phyloP scores from a whole-genome alignment of 1,284 basidiomycete genomes.

The Tausonia pullulans region DNA sequence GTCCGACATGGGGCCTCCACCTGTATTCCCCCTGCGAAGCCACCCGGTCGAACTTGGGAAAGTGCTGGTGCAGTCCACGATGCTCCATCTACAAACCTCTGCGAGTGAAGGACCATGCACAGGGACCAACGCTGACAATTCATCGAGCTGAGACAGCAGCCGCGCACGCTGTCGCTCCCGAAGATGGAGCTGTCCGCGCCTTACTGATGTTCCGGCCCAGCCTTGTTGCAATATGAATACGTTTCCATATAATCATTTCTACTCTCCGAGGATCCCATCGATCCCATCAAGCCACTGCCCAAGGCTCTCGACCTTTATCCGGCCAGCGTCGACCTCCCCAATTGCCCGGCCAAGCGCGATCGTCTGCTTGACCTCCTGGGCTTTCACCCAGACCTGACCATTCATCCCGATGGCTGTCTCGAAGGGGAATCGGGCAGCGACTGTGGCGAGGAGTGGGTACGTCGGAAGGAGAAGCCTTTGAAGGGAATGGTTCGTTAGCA shows the following conservation, averaged over 20 bases:
- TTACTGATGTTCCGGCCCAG: too few relatives aligned
- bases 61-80: too few relatives aligned
- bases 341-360: constrained; percentile 14
- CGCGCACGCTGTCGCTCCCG: too few relatives aligned
- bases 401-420: constrained; percentile 41
- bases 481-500: neutral
- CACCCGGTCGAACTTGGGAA: too few relatives aligned
- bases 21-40: too few relatives aligned
- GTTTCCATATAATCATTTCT: neutral
- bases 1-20: too few relatives aligned
- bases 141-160: too few relatives aligned
- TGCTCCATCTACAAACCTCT: too few relatives aligned
- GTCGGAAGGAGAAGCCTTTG: constrained; percentile 34
- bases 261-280: neutral
- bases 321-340: constrained; percentile 5
- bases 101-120: too few relatives aligned
- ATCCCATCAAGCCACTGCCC: neutral
- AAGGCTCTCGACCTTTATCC: neutral
- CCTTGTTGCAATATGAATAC: too few relatives aligned
- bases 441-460: constrained; percentile 29
- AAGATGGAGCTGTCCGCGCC: too few relatives aligned
- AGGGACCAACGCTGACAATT: too few relatives aligned
- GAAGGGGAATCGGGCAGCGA: constrained; percentile 33
- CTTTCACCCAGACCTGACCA: constrained; percentile 40
- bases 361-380: constrained; percentile 29